Base-by-base conservation (phyloP, 768 basidiomycete genomes). In the Pholiota microspora region DNA sequence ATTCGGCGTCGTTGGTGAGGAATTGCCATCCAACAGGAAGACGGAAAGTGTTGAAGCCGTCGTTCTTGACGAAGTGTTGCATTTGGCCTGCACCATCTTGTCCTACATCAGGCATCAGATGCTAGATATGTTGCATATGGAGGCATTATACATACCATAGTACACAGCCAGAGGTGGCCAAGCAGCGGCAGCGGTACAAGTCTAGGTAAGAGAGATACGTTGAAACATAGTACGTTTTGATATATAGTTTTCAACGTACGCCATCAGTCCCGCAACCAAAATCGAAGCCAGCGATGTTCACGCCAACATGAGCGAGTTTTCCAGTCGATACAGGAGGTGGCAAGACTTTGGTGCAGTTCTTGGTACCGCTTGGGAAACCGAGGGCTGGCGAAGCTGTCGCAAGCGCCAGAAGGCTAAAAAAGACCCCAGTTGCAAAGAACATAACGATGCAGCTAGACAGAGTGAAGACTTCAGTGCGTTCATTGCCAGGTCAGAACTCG, bases 1-100 rank as follows among this genome's bases (percentile, higher is more conserved):
- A 73, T 35, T 70, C 59, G 18, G 72, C 64, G 55, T 70, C 60
- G 58, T 71, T 67, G 0, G 72, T 73, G 38, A 81, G 69, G 64
- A 71, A 81, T 59, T 85, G 84, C 83, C 84, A 85, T 23, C 76
- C 78, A 4, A 82, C 77, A 0, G 84, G 83, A 16, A 85, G 73
- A 50, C 84, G 82, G 73, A 85, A 82, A 6, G 73, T 69, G 51
- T 81, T 82, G 71, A 77, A 81, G 2, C 75, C 76, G 54, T 84
- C 80, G 56, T 82, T 68, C 0, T 73, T 63, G 47, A 77, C 75
- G 56, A 86, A 86, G 62, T 86, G 84, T 38, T 72, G 61, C 80
- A 86, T 85, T 62, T 86, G 84, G n/a, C 80, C 78, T 3, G 62
- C 67, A 40, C 77, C 79, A 50, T 80, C 77, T 25, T 62, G 53